Base-by-base conservation (phyloP, 768 basidiomycete species). In the Peribolospora baueri region DNA sequence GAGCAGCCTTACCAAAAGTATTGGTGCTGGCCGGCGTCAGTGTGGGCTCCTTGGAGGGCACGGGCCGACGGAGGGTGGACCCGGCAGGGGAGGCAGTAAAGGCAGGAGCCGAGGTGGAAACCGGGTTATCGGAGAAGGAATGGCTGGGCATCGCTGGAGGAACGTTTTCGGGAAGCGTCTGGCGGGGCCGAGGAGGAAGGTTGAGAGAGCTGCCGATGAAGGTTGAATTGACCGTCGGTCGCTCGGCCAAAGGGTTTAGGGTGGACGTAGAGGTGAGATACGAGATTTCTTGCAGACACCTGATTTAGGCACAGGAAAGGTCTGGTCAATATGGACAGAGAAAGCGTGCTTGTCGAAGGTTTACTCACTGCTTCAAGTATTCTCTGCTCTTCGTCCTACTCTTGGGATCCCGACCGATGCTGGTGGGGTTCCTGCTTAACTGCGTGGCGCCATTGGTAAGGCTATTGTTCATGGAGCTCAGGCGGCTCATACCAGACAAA, bases 231-330 rank as follows among this genome's bases (percentile, higher is more conserved):
- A 36, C 13, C 37, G 11, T 72, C 3, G 84, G 82, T 62, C 85
- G 77, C 57, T 86, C 83, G 3, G 87, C 87, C 52, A 95, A 73
- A 48, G 93, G 93, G 66, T 98, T 98, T 76, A 97, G 81, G 5
- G 93, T 90, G 67, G 93, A 84, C 1, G 87, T 81, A 0, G 91
- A 95, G 1, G 93, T 98, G 54, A 98, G 72, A 68, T 98, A 98
- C 9, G 85, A 84, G 61, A 98, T 84, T 73, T 98, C 93, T 70
- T 97, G 93, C 37, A 98, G 73, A 69, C 93, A 95, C 69, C 84
- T 88, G 59, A 5, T 7, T 25, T 14, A 11, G 7, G 38, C 6
- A 37, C 7, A 9, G 0, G 2, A 9, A 40, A 46, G 51, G 7
- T 4, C 3, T 8, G 40, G n/a, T 4, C 10, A 54, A 43, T 41